Evolutionary conservation across 2,329 filamentous ascomycete species (phyloP), one percentile per base, ranked within the genome.

Genomic region (Fusarium continuum): DNA sequence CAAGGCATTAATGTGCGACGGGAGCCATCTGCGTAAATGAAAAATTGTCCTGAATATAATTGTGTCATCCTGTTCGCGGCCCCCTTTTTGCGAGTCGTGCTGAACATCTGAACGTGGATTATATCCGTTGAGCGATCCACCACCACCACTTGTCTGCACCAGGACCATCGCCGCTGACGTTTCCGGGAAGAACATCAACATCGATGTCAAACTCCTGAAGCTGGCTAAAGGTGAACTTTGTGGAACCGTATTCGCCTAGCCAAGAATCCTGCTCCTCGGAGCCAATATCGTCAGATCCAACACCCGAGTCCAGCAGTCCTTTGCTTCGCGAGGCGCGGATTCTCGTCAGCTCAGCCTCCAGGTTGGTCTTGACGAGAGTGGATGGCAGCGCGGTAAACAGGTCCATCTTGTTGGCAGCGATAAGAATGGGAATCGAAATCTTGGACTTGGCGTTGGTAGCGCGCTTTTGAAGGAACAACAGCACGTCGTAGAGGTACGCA

Each of bases 391-490:
- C 92, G 0, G 95, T 97, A 75, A 99, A 99, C 1, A 99, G 83
- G 75, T 99, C 95, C 73, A 93, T 85, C 83, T 99, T 99, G 78
- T 98, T 99, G 49, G 93, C 93, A 2, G 93, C 93, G 28, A 99
- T 81, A 29, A 99, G 83, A 8, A 99, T 83, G 0, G 91, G 88
- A 8, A 95, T 83, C 39, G 83, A 64, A 3, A 57, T 61, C 69
- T 73, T 76, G 36, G 71, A 63, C 64, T 74, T 76, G 51, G 68
- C 62, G 43, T 70, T 74, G 26, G 85, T 84, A 43, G 87, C 84
- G 40, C 89, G 84, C 76, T 89, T 91, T 79, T 98, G 95, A 55
- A 99, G 81, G 4, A 85, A 75, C 4, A 98, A 82, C n/a, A 99
- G 84, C 1, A 96, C 80, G 61, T 98, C 93, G 79, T 98, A 92